These are phyloP conservation scores for Hemisphaericaspora subhashii DNA, from an alignment of 1,139 yeast genomes.

Conservation along the genomic window DNA sequence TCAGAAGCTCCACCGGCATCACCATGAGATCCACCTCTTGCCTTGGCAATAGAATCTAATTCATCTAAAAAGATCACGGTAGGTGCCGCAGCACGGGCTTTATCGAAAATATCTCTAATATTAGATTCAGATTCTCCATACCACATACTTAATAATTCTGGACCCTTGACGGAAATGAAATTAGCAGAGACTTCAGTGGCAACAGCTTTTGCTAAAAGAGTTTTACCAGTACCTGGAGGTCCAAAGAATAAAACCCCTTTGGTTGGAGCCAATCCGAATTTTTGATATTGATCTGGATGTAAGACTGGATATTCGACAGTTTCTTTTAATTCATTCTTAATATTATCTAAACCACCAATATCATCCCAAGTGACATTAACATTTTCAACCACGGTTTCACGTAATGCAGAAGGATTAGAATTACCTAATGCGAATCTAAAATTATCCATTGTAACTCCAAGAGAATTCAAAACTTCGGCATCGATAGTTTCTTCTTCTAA, in stretches of 20 bases:
- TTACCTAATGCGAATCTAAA: conserved; percentile 96
- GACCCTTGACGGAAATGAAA: conserved; percentile 95
- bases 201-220: conserved; percentile 94
- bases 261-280: conserved; percentile 95
- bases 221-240: conserved; percentile 99
- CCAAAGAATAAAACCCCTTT: conserved; percentile 98
- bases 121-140: conserved; percentile 98
- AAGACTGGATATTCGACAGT: conserved; percentile 98
- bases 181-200: conserved; percentile 98
- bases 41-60: conserved; percentile 95
- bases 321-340: conserved; percentile 95
- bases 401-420: conserved; percentile 97
- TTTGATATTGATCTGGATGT: conserved; percentile 98
- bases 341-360: conserved; percentile 91
- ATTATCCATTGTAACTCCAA: conserved; percentile 99
- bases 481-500: conserved; percentile 97
- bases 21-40: conserved; percentile 85
- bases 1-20: conserved; percentile 99
- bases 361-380: conserved; percentile 99
- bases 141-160: conserved; percentile 97
- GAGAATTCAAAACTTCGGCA: conserved; percentile 92
- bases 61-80: conserved; percentile 97
- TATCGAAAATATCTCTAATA: conserved; percentile 95
- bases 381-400: conserved; percentile 98
- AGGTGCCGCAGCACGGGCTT: conserved; percentile 99